phyloP scores from a whole-genome alignment of 805 yeast species.

The Nakazawaea pomicola region DNA sequence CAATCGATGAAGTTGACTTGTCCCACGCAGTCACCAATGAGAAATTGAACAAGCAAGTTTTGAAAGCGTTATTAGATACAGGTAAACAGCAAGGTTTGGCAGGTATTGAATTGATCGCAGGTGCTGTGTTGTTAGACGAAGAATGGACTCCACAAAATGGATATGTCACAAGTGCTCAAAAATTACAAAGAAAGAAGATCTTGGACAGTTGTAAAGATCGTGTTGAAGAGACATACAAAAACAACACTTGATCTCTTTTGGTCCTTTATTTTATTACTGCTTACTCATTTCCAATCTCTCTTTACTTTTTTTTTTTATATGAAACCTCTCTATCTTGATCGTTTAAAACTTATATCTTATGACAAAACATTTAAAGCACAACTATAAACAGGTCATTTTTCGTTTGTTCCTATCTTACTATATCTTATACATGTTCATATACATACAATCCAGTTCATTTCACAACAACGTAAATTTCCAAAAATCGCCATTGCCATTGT shows the following conservation, averaged over 20 bases:
- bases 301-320: neutral
- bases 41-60: conserved; percentile 49
- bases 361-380: too few relatives aligned
- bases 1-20: conserved; percentile 35
- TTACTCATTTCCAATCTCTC: neutral
- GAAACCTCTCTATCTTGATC: too few relatives aligned
- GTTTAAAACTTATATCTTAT: too few relatives aligned
- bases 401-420: too few relatives aligned
- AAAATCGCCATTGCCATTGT: too few relatives aligned
- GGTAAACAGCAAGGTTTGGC: conserved; percentile 76
- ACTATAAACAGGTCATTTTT: too few relatives aligned
- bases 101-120: conserved; percentile 82
- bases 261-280: neutral
- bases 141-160: conserved; percentile 99
- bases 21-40: conserved; percentile 49
- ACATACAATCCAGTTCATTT: too few relatives aligned
- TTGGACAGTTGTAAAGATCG: conserved; percentile 59
- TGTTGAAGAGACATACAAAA: conserved; percentile 60
- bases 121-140: conserved; percentile 71
- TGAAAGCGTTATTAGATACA: conserved; percentile 59
- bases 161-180: conserved; percentile 91
- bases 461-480: too few relatives aligned
- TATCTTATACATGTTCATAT: too few relatives aligned
- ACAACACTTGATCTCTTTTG: conserved; percentile 10
- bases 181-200: conserved; percentile 90